Evolutionary conservation across 2,329 filamentous ascomycete genomes (phyloP).

Genomic region (Septoria petroselini): DNA sequence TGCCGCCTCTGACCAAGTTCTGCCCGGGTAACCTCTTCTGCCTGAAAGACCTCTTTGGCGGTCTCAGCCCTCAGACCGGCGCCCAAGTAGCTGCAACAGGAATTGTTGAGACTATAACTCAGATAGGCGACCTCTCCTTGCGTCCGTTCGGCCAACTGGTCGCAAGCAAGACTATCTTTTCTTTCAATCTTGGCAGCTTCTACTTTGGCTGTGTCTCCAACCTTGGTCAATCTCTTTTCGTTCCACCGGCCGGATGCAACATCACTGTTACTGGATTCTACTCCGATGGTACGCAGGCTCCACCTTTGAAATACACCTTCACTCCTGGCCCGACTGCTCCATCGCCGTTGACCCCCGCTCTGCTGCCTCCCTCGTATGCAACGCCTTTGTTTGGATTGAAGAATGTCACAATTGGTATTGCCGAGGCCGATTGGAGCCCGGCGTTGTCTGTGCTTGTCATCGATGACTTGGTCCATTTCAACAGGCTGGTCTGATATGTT

Average conservation of each 20-base stretch:
- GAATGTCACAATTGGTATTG: conserved; percentile 1
- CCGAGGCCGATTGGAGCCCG: not conserved
- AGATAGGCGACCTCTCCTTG: not conserved
- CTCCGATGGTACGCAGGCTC: not conserved
- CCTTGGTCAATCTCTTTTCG: not conserved
- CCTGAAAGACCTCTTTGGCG: not conserved
- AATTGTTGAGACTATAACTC: not conserved
- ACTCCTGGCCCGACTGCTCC: not conserved
- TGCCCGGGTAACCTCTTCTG: not conserved
- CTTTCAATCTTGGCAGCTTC: not conserved
- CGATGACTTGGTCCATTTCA: conserved; percentile 16
- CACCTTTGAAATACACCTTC: not conserved
- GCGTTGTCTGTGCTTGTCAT: not conserved
- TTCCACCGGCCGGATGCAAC: not conserved
- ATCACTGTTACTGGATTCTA: conserved; percentile 4
- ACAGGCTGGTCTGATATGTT: not conserved
- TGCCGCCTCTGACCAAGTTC: not conserved
- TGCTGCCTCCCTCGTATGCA: not conserved
- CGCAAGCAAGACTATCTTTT: not conserved
- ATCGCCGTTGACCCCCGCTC: not conserved
- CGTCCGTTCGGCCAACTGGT: not conserved
- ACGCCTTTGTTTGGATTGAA: not conserved
- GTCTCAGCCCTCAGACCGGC: not conserved
- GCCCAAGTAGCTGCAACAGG: not conserved
- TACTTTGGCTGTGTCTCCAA: not conserved